Evolutionary conservation across 192 early-diverging fungal genomes (phyloP).

Genomic region (Phycomyces blakesleeanus): DNA sequence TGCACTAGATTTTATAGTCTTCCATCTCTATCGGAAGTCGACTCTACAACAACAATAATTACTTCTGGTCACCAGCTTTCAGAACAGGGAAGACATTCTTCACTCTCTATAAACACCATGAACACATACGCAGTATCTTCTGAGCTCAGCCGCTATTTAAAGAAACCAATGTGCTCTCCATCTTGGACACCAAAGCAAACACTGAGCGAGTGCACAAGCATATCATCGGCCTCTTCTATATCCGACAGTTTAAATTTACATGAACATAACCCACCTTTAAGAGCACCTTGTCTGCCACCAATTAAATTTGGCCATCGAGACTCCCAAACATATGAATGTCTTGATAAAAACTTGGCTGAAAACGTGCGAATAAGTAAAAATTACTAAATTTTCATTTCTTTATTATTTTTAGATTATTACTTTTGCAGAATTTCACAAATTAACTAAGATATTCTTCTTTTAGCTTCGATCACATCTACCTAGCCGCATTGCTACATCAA

Average conservation of each 20-base stretch:
- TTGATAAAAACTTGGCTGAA: constrained; percentile 11
- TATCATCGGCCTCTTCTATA: background rate
- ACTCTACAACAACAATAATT: background rate
- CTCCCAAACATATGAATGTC: constrained; percentile 6
- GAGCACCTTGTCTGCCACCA: background rate
- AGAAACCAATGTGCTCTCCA: background rate
- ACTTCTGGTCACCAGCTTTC: background rate
- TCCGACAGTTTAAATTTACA: background rate
- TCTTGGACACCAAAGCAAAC: background rate
- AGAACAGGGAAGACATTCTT: background rate
- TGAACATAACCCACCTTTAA: background rate
- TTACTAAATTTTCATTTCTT: background rate
- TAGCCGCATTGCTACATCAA: background rate
- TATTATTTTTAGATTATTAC: background rate
- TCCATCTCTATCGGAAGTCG: background rate
- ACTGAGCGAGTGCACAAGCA: background rate
- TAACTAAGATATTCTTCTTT: background rate
- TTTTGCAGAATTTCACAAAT: background rate
- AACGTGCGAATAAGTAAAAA: constrained; percentile 14
- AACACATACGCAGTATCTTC: background rate
- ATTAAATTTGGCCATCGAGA: background rate
- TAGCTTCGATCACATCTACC: background rate
- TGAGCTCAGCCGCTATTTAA: background rate
- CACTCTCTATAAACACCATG: background rate
- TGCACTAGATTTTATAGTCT: constrained; percentile 15